Conservation (phyloP, 2,329 filamentous ascomycete genomes). For the Penicillium sp. region DNA sequence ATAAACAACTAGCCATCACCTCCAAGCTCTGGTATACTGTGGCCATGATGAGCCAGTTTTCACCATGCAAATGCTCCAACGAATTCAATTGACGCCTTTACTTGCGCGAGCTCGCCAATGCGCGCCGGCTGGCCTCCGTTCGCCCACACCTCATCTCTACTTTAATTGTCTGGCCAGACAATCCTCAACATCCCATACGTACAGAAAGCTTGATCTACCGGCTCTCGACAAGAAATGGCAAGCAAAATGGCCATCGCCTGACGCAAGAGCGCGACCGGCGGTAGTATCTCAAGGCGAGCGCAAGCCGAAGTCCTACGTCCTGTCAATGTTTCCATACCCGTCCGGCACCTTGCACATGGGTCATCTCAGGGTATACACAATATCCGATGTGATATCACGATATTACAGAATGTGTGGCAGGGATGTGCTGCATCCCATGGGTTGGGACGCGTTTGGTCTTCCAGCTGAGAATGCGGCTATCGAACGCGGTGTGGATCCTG, state of each 20-base stretch:
- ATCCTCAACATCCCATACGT: constrained; percentile 19
- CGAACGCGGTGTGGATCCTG: constrained; percentile 71
- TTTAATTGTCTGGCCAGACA: constrained; percentile 17
- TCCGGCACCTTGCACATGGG: constrained; percentile 82
- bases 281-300: constrained; percentile 8
- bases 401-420: constrained; percentile 69
- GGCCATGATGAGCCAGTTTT: constrained; percentile 17
- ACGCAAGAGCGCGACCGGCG: constrained; percentile 1
- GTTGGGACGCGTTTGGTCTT: constrained; percentile 88
- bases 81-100: constrained; percentile 22
- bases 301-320: constrained; percentile 56
- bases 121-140: constrained; percentile 9
- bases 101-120: constrained; percentile 17
- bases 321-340: constrained; percentile 92
- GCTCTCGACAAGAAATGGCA: constrained; percentile 53
- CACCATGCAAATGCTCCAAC: constrained; percentile 26
- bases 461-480: constrained; percentile 89
- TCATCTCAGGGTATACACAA: constrained; percentile 82
- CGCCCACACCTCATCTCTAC: constrained; percentile 11
- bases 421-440: constrained; percentile 79
- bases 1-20: neutral
- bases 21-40: neutral
- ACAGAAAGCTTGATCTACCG: constrained; percentile 37
- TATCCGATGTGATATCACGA: constrained; percentile 76
- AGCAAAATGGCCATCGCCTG: constrained; percentile 39